phyloP scores from a whole-genome alignment of 352 stramenopile genomes.

The Albugo candida region DNA sequence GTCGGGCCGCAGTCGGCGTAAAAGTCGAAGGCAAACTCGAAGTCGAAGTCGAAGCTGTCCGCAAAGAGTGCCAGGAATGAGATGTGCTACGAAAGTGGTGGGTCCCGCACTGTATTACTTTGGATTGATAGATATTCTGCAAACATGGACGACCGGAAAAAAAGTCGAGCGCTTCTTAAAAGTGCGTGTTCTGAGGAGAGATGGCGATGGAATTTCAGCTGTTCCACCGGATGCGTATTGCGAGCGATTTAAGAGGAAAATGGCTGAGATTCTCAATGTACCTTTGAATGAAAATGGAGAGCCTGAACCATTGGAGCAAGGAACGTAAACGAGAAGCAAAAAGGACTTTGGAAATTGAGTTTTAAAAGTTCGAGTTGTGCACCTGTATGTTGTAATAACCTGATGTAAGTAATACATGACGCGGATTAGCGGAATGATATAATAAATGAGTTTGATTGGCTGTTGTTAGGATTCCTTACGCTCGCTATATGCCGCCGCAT shows the following conservation, averaged over 20 bases:
- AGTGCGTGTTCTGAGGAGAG: slow-evolving; percentile 60
- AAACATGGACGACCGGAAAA: slow-evolving; percentile 83
- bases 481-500: too few relatives aligned
- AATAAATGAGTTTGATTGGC: too few relatives aligned
- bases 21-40: slow-evolving; percentile 8
- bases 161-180: slow-evolving; percentile 79
- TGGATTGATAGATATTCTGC: slow-evolving; percentile 73
- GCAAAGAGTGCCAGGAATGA: slow-evolving; percentile 23
- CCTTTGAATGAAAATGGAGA: slow-evolving; percentile 28
- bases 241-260: slow-evolving; percentile 76
- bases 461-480: too few relatives aligned
- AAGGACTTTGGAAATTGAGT: too few relatives aligned
- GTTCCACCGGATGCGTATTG: slow-evolving; percentile 67
- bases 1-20: slow-evolving; percentile 7
- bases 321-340: too few relatives aligned
- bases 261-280: slow-evolving; percentile 68
- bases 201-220: slow-evolving; percentile 61
- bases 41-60: not conserved
- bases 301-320: too few relatives aligned
- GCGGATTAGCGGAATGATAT: too few relatives aligned
- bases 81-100: slow-evolving; percentile 71
- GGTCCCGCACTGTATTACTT: slow-evolving; percentile 79
- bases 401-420: too few relatives aligned
- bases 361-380: too few relatives aligned
- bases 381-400: too few relatives aligned